Percentiles rank a stretch among this genome's conserved stretches.
These are phyloP conservation scores for Apiospora marii DNA, from an alignment of 2,329 filamentous ascomycete species.

Conservation along the genomic window DNA sequence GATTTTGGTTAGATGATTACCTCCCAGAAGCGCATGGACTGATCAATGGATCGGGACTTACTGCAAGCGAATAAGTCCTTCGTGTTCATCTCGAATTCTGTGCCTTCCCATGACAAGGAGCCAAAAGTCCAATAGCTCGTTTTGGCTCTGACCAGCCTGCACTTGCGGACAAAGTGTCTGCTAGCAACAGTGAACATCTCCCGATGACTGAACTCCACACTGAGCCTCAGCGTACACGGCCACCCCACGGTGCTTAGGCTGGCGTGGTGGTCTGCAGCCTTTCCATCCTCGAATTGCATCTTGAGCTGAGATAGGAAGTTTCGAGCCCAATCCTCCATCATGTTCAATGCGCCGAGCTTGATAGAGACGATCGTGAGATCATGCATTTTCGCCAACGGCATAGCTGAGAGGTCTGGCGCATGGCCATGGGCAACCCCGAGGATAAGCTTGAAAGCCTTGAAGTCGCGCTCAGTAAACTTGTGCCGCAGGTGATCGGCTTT, in stretches of 20 bases:
- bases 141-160: background rate
- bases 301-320: background rate
- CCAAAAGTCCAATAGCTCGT: too few relatives aligned
- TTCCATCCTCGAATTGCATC: background rate
- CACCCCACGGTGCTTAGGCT: background rate
- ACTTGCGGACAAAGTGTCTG: background rate
- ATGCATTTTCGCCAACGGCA: background rate
- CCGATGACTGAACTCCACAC: background rate
- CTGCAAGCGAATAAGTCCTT: background rate
- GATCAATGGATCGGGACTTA: background rate
- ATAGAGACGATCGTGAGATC: background rate
- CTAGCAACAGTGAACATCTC: background rate
- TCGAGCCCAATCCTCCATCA: background rate
- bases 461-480: background rate
- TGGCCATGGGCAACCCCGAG: background rate
- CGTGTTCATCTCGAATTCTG: background rate
- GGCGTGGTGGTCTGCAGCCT: too few relatives aligned
- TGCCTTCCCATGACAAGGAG: background rate
- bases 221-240: background rate
- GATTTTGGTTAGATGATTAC: background rate
- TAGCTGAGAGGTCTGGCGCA: background rate
- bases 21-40: background rate
- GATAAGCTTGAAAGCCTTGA: background rate
- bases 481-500: background rate
- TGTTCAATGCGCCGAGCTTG: background rate